Evolutionary conservation across 208 protist genomes (phyloP).

Genomic region (Acanthamoeba divionensis): DNA sequence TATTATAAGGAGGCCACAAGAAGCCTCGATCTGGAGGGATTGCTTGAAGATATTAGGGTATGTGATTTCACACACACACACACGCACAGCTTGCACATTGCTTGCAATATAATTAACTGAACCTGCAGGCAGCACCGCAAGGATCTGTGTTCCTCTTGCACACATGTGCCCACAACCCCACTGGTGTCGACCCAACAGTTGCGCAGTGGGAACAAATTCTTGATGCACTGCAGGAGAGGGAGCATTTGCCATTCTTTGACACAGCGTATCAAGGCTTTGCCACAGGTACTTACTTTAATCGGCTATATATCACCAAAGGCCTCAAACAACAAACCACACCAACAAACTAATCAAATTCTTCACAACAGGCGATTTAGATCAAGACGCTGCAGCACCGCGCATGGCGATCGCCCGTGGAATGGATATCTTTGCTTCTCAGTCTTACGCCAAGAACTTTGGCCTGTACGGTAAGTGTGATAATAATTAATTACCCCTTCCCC

Average conservation of each 20-base stretch:
- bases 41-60: slow-evolving; percentile 70
- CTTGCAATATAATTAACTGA: neutral
- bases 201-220: slow-evolving; percentile 94
- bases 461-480: slow-evolving; percentile 82
- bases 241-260: slow-evolving; percentile 94
- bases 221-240: slow-evolving; percentile 73
- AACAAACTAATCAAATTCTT: slow-evolving; percentile 73
- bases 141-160: slow-evolving; percentile 94
- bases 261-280: slow-evolving; percentile 90
- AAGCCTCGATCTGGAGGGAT: slow-evolving; percentile 76
- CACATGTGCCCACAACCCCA: slow-evolving; percentile 98
- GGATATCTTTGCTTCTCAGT: slow-evolving; percentile 84
- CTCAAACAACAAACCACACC: slow-evolving; percentile 75
- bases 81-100: neutral
- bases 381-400: neutral
- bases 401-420: slow-evolving; percentile 31
- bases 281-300: slow-evolving; percentile 89
- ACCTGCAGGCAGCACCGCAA: slow-evolving; percentile 67
- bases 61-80: no score
- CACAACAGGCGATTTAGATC: slow-evolving; percentile 74
- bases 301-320: slow-evolving; percentile 85
- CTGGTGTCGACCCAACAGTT: slow-evolving; percentile 93
- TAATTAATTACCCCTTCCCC: neutral
- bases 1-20: slow-evolving; percentile 68
- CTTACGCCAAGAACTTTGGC: slow-evolving; percentile 97